phyloP scores from a whole-genome alignment of 495 filamentous ascomycete species.

The Aspergillus baeticus region DNA sequence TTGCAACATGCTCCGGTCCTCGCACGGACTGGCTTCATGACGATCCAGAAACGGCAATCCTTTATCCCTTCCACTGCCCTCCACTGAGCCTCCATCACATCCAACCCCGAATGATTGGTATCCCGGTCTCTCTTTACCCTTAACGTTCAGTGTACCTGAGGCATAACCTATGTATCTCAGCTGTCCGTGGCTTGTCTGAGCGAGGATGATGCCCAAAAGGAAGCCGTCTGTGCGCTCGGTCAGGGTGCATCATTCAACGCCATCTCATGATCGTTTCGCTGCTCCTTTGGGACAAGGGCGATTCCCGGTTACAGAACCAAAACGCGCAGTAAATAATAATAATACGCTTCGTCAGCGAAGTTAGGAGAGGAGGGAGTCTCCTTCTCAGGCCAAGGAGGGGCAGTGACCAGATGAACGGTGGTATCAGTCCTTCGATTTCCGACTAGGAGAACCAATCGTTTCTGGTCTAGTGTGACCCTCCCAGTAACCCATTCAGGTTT shows the following conservation, averaged over 20 bases:
- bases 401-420: conserved; percentile 29
- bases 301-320: conserved; percentile 16
- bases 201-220: conserved; percentile 25
- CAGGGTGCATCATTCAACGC: conserved; percentile 16
- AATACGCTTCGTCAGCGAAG: conserved; percentile 1
- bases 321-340: conserved; percentile 6
- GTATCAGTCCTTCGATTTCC: conserved; percentile 8
- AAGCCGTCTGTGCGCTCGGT: conserved; percentile 21
- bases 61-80: background rate
- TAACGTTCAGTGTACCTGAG: conserved; percentile 11
- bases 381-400: conserved; percentile 11
- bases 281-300: conserved; percentile 12
- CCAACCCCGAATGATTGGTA: conserved; percentile 14
- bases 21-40: conserved; percentile 1
- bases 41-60: background rate
- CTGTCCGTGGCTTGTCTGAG: background rate
- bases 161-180: conserved; percentile 2
- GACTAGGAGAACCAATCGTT: conserved; percentile 23
- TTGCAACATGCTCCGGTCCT: conserved; percentile 7
- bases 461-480: conserved; percentile 21
- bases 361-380: background rate
- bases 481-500: conserved; percentile 2
- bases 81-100: conserved; percentile 10
- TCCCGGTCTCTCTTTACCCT: background rate
- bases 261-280: conserved; percentile 25